Evolutionary conservation across 169 alveolate species (phyloP), one percentile per base, ranked within the genome.

Genomic region (Plasmodium chabaudi): DNA sequence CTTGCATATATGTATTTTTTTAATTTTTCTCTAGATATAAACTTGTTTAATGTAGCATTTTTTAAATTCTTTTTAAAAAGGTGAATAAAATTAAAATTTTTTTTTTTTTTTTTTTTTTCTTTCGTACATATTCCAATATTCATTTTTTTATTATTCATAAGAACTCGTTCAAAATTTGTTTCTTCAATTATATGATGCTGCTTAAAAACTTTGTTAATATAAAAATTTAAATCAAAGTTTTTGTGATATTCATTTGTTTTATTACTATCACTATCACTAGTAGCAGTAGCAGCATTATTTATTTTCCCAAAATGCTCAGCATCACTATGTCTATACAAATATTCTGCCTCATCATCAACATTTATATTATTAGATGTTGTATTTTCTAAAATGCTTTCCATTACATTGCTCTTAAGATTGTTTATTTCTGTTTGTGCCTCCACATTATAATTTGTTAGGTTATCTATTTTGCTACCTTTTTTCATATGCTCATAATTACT

Each of bases 91-190:
- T 27, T 27, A 2, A 27, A 34, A 3, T 51, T 0, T 2, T 13
- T 5, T 49, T 49, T 49, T 13, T 51, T 44, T 86, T 19, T 70
- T 15, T 9, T 23, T 23, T 23, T 21, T 9, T 86, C 77, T 49
- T 44, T 70, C 21, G 75, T 44, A 70, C 91, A 86, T 69, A 86
- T 59, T 4, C 91, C 91, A 19, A 86, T 23, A 3, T 70, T 86
- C 44, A 86, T 3, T n/a, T 53, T 39, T 53, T 63, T 86, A 34
- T 69, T 86, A 6, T 44, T 70, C 25, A 44, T 69, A 17, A 86
- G 49, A 34, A 86, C 49, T 19, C 63, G 60, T 13, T 70, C 67
- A 59, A 59, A 70, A 63, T 70, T 60, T 19, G 39, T 86, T 72
- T 47, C 56, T 57, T 69, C 75, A 10, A 10, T 23, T 68, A 86